Percentiles rank a stretch among this genome's conserved stretches.
These are phyloP conservation scores for Phaeosphaeria sp. DNA, from an alignment of 2,329 filamentous ascomycete genomes.

Conservation along the genomic window DNA sequence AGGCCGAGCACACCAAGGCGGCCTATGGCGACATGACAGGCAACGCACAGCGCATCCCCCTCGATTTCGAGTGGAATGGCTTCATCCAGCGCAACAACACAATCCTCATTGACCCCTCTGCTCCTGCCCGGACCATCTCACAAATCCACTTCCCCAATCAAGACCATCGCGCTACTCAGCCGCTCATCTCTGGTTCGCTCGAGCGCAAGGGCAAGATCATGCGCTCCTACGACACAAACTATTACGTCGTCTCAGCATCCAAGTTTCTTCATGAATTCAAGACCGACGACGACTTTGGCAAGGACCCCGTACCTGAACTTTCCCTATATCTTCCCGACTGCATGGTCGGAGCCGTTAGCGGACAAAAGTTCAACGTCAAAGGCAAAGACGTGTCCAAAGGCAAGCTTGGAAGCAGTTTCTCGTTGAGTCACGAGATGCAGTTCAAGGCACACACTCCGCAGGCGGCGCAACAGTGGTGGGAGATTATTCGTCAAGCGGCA, in stretches of 20 bases:
- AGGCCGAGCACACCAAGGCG: slow-evolving; percentile 79
- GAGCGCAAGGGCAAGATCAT: slow-evolving; percentile 92
- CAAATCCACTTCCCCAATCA: slow-evolving; percentile 87
- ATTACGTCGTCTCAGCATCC: slow-evolving; percentile 88
- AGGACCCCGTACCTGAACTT: slow-evolving; percentile 82
- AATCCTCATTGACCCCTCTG: slow-evolving; percentile 78
- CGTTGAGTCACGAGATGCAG: slow-evolving; percentile 76
- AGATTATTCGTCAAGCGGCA: slow-evolving; percentile 69
- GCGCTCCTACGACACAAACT: slow-evolving; percentile 77
- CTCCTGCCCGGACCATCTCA: slow-evolving; percentile 74
- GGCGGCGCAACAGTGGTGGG: slow-evolving; percentile 86
- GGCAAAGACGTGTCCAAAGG: slow-evolving; percentile 87
- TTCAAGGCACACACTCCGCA: slow-evolving; percentile 86
- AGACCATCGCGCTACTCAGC: slow-evolving; percentile 77
- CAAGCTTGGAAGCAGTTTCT: slow-evolving; percentile 79
- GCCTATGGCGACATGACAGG: slow-evolving; percentile 85
- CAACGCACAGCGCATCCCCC: slow-evolving; percentile 76
- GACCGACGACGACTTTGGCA: slow-evolving; percentile 76
- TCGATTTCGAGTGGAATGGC: slow-evolving; percentile 89
- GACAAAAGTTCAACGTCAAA: slow-evolving; percentile 91
- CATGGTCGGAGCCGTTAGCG: slow-evolving; percentile 72
- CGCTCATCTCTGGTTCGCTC: slow-evolving; percentile 85
- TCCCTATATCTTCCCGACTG: slow-evolving; percentile 94
- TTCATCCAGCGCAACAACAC: slow-evolving; percentile 76
- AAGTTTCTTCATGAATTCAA: slow-evolving; percentile 97